A percentile compares a stretch with the other conserved stretches of the same genome.
These are phyloP conservation scores for Xylaria digitata DNA, from an alignment of 2,329 filamentous ascomycete species.

Conservation along the genomic window DNA sequence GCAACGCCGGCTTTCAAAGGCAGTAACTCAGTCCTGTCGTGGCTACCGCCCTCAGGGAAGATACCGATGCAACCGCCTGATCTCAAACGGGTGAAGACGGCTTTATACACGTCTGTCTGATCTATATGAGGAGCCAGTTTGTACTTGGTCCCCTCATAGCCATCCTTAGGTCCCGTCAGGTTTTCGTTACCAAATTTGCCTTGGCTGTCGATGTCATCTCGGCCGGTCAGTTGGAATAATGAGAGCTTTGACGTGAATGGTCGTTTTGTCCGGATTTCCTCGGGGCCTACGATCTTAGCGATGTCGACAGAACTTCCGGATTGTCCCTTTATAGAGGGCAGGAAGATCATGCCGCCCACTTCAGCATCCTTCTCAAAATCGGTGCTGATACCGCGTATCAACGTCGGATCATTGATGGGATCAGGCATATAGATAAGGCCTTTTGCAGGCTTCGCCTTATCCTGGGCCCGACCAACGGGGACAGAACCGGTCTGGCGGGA, in stretches of 20 bases:
- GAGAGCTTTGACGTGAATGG: slow-evolving; percentile 83
- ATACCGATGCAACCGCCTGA: slow-evolving; percentile 92
- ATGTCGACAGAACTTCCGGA: slow-evolving; percentile 86
- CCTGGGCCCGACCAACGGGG: slow-evolving; percentile 92
- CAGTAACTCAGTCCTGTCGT: slow-evolving; percentile 90
- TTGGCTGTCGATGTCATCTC: slow-evolving; percentile 75
- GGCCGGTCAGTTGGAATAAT: slow-evolving; percentile 83
- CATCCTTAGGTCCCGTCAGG: slow-evolving; percentile 64
- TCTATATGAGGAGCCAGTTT: slow-evolving; percentile 93
- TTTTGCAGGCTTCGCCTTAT: slow-evolving; percentile 81
- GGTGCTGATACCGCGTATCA: slow-evolving; percentile 82
- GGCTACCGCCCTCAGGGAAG: slow-evolving; percentile 95
- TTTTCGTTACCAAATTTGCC: slow-evolving; percentile 70
- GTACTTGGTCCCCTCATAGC: slow-evolving; percentile 82
- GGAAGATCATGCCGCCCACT: slow-evolving; percentile 83
- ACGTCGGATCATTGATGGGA: slow-evolving; percentile 82
- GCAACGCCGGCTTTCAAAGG: slow-evolving; percentile 96
- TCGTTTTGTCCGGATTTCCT: slow-evolving; percentile 88
- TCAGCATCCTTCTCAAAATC: slow-evolving; percentile 83
- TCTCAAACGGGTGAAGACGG: slow-evolving; percentile 86
- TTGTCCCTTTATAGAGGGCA: slow-evolving; percentile 83
- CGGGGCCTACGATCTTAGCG: slow-evolving; percentile 79
- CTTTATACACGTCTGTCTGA: slow-evolving; percentile 92
- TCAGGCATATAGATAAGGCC: slow-evolving; percentile 91
- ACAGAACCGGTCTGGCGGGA: slow-evolving; percentile 88